Percentiles rank a stretch among this genome's conserved stretches.
phyloP scores from a whole-genome alignment of 23 red algal species.

The Gracilaria vermiculophylla region DNA sequence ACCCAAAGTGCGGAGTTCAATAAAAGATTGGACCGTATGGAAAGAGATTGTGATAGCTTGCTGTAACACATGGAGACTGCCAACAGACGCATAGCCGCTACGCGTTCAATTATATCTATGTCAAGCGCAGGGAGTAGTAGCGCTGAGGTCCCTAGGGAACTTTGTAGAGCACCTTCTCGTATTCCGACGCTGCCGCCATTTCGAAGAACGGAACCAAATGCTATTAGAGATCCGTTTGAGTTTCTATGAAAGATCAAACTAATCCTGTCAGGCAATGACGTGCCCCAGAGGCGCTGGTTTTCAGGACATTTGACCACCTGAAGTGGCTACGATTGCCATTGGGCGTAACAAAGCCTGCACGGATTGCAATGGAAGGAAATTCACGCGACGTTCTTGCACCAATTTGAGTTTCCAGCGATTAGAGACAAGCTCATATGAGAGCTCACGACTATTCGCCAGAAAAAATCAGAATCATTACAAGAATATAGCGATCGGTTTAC shows the following conservation, averaged over 20 bases:
- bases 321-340: conserved; percentile 5
- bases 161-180: neutral
- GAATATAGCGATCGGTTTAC: conserved; percentile 29
- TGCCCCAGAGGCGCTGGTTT: neutral
- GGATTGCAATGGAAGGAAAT: neutral
- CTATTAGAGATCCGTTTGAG: conserved; percentile 11
- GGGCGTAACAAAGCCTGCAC: neutral
- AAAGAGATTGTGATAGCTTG: neutral
- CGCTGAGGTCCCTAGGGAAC: neutral
- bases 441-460: conserved; percentile 7
- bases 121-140: neutral
- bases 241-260: conserved; percentile 10
- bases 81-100: too few species aligned
- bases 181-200: neutral
- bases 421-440: conserved; percentile 14
- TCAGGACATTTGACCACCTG: neutral
- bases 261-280: neutral
- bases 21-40: neutral
- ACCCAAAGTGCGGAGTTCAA: neutral
- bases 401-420: conserved; percentile 18
- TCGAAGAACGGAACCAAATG: neutral
- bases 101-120: neutral
- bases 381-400: conserved; percentile 1
- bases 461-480: neutral
- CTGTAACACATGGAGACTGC: neutral